These are phyloP conservation scores for Brassica rapa DNA, from an alignment of 345 rosid genomes.

Conservation along the genomic window DNA sequence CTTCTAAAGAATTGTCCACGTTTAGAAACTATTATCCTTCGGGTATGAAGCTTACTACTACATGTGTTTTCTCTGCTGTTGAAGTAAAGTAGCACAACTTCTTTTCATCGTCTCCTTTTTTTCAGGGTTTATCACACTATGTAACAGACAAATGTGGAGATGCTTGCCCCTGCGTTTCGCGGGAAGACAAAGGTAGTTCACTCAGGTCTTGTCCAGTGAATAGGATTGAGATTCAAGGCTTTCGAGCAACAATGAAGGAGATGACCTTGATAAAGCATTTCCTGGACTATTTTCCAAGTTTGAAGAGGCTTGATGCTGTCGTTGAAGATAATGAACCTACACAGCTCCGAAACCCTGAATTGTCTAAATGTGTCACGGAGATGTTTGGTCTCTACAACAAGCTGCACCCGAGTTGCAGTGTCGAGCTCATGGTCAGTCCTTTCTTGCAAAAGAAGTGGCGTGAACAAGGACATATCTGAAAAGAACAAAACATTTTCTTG, in stretches of 20 bases:
- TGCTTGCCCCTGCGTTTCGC: constrained; percentile 1
- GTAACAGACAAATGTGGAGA: constrained; percentile 4
- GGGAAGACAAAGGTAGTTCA: neutral
- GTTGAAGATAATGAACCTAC: neutral
- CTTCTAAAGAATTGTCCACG: neutral
- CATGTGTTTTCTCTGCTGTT: neutral
- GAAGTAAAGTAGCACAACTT: neutral
- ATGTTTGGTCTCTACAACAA: neutral
- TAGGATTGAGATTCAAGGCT: neutral
- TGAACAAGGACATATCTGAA: neutral
- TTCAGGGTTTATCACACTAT: constrained; percentile 7
- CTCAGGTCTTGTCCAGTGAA: constrained; percentile 12
- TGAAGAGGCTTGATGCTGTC: neutral
- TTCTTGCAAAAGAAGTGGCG: neutral
- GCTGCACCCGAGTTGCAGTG: neutral
- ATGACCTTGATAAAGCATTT: neutral
- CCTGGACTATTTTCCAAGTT: neutral
- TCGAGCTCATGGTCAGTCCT: constrained; percentile 9
- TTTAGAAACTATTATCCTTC: neutral
- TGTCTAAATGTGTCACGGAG: neutral
- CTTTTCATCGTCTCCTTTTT: neutral
- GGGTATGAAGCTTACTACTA: neutral
- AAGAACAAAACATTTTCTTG: neutral
- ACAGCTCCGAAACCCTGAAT: neutral
- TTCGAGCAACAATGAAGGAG: constrained; percentile 7